Evolutionary conservation across 2,329 filamentous ascomycete species (phyloP), one percentile per base, ranked within the genome.

Genomic region (Ophiostoma piceae): DNA sequence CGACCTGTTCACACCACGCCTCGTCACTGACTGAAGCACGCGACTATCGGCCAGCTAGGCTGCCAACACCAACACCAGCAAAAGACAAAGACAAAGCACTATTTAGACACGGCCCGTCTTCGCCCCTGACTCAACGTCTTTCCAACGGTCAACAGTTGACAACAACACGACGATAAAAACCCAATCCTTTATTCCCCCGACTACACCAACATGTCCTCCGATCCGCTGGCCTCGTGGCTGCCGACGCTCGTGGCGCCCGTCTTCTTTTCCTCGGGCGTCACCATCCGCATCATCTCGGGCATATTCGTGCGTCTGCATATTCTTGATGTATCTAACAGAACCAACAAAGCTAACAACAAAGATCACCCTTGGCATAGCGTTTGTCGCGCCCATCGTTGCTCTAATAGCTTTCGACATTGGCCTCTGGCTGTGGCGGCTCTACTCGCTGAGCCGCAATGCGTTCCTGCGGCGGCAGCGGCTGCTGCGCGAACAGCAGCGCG

Each of bases 341-440:
- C 4, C 35, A 35, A 35, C 35, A 35, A 29, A 29, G 26, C 26
- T 29, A 29, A 29, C 26, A 29, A 29, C 26, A 29, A 29, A 29
- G 82, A 77, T 82, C 68, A 77, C 77, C 2, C 77, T 85, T 29
- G 82, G 83, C 47, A 76, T 85, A 0, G 76, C 82, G 11, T 80
- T 84, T 62, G 78, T 82, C 60, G 71, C 83, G 0, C 85, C 85
- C 1, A 76, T 85, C 39, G 70, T 81, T 39, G 75, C 80, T n/a
- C 76, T 86, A 39, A 79, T 87, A 70, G 71, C 80, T 39, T 81
- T 85, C 73, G 85, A 87, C 74, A 75, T 87, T 67, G 75, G 77
- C 35, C 78, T 87, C 39, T 87, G 84, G 84, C 72, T 84, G 57
- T 87, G 82, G 80, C 81, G 85, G 73, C 78, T 82, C 11, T 75